Evolutionary conservation across 441 rosid species (phyloP), one percentile per base, ranked within the genome.

Genomic region (Gossypium schwendimanii): DNA sequence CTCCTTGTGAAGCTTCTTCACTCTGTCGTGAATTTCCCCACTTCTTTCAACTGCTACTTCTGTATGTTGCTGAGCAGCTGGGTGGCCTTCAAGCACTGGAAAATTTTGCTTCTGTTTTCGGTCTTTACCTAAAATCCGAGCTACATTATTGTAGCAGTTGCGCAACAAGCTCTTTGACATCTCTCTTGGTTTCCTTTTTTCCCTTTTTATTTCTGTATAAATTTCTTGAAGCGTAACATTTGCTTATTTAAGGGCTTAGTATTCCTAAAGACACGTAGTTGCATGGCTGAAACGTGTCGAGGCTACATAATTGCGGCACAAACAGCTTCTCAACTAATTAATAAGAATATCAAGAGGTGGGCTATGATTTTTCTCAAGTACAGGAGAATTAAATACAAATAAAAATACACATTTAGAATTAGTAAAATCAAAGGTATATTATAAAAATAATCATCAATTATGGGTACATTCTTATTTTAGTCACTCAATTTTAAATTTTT

Each of bases 11-110:
- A 85, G 53, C 71, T 71, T 80, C 41, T 69, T 60, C 61, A 69
- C 54, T 54, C 53, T 76, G 7, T 36, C 24, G 36, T 62, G 75
- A 41, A 82, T 49, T 4, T 77, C 52, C 21, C 31, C 72, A 15
- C 63, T 75, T 15, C 84, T 75, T 54, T 83, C 82, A 0, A 82
- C 62, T 26, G 84, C 75, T 72, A 77, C 80, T 73, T 81, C 81
- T 10, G 92, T 87, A 58, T 85, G 80, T 58, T 80, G 71, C 70
- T 80, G 82, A 4, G 85, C 90, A 0, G 76, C 86, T 26, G 83
- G 86, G 26, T 84, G 84, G 41, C 75, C 87, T 77, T 87, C 83
- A n/a, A 89, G 77, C 11, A 81, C 64, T 2, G 86, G 77, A 53
- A 85, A 87, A 21, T 76, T 76, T 31, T 75, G 77, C 65, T 75